These are phyloP conservation scores for Rhodamnia rubescens DNA, from an alignment of 345 rosid genomes.

Conservation along the genomic window DNA sequence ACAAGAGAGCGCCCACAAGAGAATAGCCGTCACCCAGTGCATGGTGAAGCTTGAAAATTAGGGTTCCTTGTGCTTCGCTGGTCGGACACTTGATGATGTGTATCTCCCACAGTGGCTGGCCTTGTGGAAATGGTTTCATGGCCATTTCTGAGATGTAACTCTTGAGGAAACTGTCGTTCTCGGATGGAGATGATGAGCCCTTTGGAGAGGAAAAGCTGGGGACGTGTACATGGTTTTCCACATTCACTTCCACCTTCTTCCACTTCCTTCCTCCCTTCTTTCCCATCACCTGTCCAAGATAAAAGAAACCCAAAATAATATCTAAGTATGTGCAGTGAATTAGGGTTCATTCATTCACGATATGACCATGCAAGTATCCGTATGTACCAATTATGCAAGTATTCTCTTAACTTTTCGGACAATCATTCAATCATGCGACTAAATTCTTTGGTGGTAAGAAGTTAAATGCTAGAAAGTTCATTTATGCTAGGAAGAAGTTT, in stretches of 20 bases:
- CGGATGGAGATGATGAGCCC: neutral
- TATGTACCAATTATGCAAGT: too few species aligned
- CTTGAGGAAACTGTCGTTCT: slow-evolving; percentile 8
- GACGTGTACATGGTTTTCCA: slow-evolving; percentile 3
- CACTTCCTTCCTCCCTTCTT: slow-evolving; percentile 3
- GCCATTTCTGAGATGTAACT: slow-evolving; percentile 10
- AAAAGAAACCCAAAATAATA: neutral
- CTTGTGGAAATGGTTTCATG: neutral
- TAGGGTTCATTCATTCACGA: neutral
- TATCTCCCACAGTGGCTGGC: slow-evolving; percentile 23
- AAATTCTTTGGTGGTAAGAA: too few species aligned
- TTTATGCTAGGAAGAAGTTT: too few species aligned
- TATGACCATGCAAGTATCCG: neutral
- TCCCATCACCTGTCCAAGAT: neutral
- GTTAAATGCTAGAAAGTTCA: too few species aligned
- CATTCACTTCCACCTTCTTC: slow-evolving; percentile 5
- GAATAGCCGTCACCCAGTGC: slow-evolving; percentile 30
- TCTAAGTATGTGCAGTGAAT: neutral
- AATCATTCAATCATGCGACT: too few species aligned
- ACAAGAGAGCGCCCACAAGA: slow-evolving; percentile 26
- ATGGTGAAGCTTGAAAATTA: slow-evolving; percentile 29
- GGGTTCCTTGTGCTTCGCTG: slow-evolving; percentile 4
- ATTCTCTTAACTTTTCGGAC: too few species aligned
- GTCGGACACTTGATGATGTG: slow-evolving; percentile 22
- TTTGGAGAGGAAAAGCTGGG: slow-evolving; percentile 2